Base-by-base conservation (phyloP, 2,329 filamentous ascomycete genomes). In the Dothistroma pini region DNA sequence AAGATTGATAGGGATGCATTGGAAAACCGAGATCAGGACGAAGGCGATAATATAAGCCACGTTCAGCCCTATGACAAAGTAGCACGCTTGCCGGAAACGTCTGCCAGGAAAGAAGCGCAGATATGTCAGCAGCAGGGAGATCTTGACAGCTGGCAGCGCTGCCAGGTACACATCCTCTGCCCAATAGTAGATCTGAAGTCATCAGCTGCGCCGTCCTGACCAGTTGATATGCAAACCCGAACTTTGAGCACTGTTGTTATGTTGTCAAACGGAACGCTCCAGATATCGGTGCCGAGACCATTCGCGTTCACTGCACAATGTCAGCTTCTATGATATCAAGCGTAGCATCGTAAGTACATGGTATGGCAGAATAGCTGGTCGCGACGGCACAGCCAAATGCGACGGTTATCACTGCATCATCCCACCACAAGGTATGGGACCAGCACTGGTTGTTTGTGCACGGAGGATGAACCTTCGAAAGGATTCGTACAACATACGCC, bases 111-210 rank as follows among this genome's bases (percentile, higher is more conserved):
- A 59, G 54, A 65, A 61, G 22, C 63, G 58, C 22, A 65, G 55
- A 25, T 65, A 65, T 16, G 61, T 65, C 53, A 61, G 52, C 44
- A 63, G 57, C 35, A 65, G 35, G 11, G 61, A 59, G 51, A 65
- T 61, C 57, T 65, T 65, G 54, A 65, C 54, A 21, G 58, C 44
- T 2, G 50, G 56, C 16, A 65, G 48, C 11, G 56, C 54, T 3
- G 41, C n/a, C 6, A 60, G 25, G 52, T 65, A 65, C 11, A 60
- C 31, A 34, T 60, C 41, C 11, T 57, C 59, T 6, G 56, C 57
- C 16, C 55, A 54, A 22, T 54, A 65, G 35, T 60, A 56, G 0
- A 59, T 56, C 57, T 62, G 53, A 16, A 25, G 25, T 4, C 12
- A 11, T 35, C 12, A 32, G 51, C n/a, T 11, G 34, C 4, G 14